A percentile compares a stretch with the other conserved stretches of the same genome.
Evolutionary conservation across 2,329 filamentous ascomycete species (phyloP).

Genomic region (Claviceps purpurea): DNA sequence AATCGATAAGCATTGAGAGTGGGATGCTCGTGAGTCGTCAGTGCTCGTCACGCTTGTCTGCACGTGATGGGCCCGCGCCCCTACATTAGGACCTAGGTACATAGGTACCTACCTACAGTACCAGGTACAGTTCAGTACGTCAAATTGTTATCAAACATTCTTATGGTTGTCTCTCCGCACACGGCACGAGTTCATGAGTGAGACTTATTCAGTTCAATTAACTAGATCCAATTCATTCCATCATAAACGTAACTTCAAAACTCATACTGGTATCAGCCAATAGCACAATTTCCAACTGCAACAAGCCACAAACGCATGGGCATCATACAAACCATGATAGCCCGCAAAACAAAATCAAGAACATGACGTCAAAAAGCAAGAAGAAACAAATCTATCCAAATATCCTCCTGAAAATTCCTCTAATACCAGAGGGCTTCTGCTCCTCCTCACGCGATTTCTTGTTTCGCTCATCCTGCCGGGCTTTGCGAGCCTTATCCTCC

Average conservation of each 20-base stretch:
- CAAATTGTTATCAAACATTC: too few species aligned
- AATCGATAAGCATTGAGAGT: background rate
- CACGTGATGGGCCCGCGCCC: background rate
- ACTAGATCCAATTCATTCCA: background rate
- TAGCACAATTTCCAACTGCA: slow-evolving; percentile 3
- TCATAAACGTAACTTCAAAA: background rate
- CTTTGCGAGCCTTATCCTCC: slow-evolving; percentile 21
- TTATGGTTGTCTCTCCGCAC: too few species aligned
- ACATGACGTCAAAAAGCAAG: background rate
- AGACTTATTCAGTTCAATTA: background rate
- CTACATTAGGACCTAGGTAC: too few species aligned
- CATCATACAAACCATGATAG: slow-evolving; percentile 6
- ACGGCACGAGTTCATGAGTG: too few species aligned
- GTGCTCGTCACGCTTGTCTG: background rate
- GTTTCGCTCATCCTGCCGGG: slow-evolving; percentile 22
- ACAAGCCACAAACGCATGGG: slow-evolving; percentile 2
- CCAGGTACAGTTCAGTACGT: too few species aligned
- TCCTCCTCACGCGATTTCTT: slow-evolving; percentile 16
- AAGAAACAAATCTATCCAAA: slow-evolving; percentile 12
- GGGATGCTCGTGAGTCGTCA: background rate
- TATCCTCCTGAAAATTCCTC: slow-evolving; percentile 24
- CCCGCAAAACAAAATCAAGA: slow-evolving; percentile 1
- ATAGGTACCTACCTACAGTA: too few species aligned
- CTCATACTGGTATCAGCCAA: slow-evolving; percentile 4
- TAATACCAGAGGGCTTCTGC: slow-evolving; percentile 20